phyloP scores from a whole-genome alignment of 768 basidiomycete species.

The Xerocomus brunneocitrinus region DNA sequence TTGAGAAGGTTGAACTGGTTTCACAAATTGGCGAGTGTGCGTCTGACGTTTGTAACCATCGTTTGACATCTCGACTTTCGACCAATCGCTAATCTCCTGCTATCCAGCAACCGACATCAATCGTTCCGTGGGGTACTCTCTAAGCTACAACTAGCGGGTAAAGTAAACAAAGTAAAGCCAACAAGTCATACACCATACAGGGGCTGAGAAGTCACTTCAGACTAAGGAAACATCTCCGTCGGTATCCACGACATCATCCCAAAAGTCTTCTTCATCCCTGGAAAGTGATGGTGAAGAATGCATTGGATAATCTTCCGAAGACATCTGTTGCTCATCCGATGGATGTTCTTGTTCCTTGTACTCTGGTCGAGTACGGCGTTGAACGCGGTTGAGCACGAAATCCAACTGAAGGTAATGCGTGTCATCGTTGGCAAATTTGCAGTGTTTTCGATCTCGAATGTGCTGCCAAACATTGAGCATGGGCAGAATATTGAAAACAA shows the following conservation, averaged over 20 bases:
- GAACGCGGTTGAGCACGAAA: conserved; percentile 59
- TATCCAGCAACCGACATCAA: neutral
- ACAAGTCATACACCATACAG: conserved; percentile 15
- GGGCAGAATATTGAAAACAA: neutral
- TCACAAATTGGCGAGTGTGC: too few relatives aligned
- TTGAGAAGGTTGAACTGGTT: too few relatives aligned
- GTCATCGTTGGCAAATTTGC: conserved; percentile 73
- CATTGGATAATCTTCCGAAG: conserved; percentile 23
- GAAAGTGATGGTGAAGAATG: conserved; percentile 15
- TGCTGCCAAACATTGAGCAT: conserved; percentile 48
- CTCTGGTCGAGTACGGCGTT: conserved; percentile 36
- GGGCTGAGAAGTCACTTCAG: conserved; percentile 10
- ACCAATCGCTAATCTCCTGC: neutral
- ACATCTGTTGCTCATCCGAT: conserved; percentile 7
- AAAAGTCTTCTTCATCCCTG: conserved; percentile 14
- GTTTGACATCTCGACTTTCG: neutral
- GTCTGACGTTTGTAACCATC: too few relatives aligned
- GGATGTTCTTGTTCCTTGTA: conserved; percentile 25
- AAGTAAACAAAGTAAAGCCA: conserved; percentile 19
- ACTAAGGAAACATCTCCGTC: conserved; percentile 19
- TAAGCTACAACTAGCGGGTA: conserved; percentile 22
- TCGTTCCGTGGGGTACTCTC: conserved; percentile 1
- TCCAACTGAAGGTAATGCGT: conserved; percentile 81
- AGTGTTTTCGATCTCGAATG: conserved; percentile 64
- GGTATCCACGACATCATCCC: conserved; percentile 18